Percentiles rank a stretch among this genome's conserved stretches.
Conservation (phyloP, 805 yeast genomes). For the Alloascoidea hylecoeti region DNA sequence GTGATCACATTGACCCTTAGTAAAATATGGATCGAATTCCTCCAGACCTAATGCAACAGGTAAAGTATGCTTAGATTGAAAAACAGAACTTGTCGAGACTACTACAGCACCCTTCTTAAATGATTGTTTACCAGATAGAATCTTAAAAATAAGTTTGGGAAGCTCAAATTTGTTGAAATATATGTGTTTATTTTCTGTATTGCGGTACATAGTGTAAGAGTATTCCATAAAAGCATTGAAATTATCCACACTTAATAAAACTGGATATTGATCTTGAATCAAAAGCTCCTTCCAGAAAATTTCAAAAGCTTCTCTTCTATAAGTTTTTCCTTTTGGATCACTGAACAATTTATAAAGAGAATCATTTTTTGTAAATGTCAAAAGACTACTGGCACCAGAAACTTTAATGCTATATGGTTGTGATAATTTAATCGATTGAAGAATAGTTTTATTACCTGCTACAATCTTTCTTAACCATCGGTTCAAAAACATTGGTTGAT, state of each 20-base stretch:
- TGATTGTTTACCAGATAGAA: conserved; percentile 33
- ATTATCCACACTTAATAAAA: conserved; percentile 60
- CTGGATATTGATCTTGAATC: conserved; percentile 36
- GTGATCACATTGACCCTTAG: conserved; percentile 34
- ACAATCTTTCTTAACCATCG: conserved; percentile 38
- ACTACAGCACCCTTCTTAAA: conserved; percentile 55
- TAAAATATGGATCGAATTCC: conserved; percentile 42
- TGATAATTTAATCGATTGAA: conserved; percentile 21
- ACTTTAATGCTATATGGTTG: conserved; percentile 19
- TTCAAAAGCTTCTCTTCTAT: conserved; percentile 26
- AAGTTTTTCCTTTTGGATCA: conserved; percentile 8
- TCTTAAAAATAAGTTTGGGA: conserved; percentile 38
- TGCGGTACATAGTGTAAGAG: conserved; percentile 45
- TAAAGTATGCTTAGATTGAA: conserved; percentile 38
- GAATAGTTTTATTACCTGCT: conserved; percentile 26
- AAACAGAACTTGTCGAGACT: conserved; percentile 44
- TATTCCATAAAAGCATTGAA: conserved; percentile 45
- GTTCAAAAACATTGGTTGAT: conserved; percentile 69
- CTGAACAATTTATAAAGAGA: conserved; percentile 4
- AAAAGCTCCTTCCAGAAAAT: conserved; percentile 42
- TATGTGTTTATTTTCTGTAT: conserved; percentile 38
- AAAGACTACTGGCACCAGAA: background rate
- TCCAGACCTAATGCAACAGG: conserved; percentile 41
- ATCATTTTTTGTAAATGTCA: conserved; percentile 3
- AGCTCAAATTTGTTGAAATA: conserved; percentile 51